Evolutionary conservation across 805 yeast genomes (phyloP), one percentile per base, ranked within the genome.

Genomic region (Blastobotrys peoriensis): DNA sequence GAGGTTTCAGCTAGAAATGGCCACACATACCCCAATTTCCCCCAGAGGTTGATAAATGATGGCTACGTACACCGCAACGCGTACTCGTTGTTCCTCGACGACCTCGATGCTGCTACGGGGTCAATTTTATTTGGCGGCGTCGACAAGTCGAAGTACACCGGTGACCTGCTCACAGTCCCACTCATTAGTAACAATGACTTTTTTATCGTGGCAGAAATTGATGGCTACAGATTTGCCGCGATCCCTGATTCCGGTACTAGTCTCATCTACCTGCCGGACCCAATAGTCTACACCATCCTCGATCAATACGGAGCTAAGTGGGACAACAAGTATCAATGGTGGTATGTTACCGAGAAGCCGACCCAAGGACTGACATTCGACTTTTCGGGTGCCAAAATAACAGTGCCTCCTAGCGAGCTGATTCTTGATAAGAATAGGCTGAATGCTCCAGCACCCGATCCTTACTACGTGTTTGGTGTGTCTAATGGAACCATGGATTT

Each of bases 21-120:
- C 22, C 41, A 38, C n/a, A 9, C 16, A n/a, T 55, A 57, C 50
- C 39, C 40, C 3, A 56, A 56, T 17, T 46, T 54, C 34, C 51
- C 66, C 17, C 46, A 45, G 27, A 37, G 40, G 38, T 58, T 56
- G 54, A 63, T 60, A 47, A 36, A 48, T 1, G 57, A 57, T 16
- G 75, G 75, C 3, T 37, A 55, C 20, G 69, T 71, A 48, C 48
- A 57, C 42, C 62, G 63, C 38, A 53, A 52, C 27, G 66, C 71
- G 15, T 73, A 69, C 63, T 70, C 76, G 33, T 59, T 74, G 38
- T 73, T 64, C 58, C 57, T 70, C 51, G 59, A 64, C 44, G 50
- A 57, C 6, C 44, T 50, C 4, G 53, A 51, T 23, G 53, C 67
- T 13, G 42, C 48, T 10, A 38, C 53, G 5, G 74, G 74, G 5